Conservation (phyloP, 1,139 yeast species). For the Kodamaea derodonti region DNA sequence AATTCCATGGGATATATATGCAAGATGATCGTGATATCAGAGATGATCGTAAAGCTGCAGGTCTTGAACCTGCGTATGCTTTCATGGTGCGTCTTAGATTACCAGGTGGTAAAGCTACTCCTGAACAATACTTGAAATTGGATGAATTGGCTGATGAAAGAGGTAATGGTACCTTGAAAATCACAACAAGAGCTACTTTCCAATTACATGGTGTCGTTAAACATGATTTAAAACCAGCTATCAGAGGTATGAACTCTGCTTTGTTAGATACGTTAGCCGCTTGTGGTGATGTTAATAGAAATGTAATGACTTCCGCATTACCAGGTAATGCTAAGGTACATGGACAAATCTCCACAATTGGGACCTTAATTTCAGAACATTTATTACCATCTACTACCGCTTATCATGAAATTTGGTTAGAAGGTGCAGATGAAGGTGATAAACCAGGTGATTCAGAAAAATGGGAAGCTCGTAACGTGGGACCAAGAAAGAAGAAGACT, state of each 20-base stretch:
- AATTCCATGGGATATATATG: constrained; percentile 98
- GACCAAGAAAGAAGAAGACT: constrained; percentile 78
- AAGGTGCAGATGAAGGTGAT: constrained; percentile 78
- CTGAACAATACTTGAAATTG: constrained; percentile 82
- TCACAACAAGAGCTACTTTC: constrained; percentile 96
- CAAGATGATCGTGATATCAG: constrained; percentile 97
- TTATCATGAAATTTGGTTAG: constrained; percentile 95
- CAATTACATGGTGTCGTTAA: constrained; percentile 95
- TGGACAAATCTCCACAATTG: constrained; percentile 62
- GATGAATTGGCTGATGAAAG: constrained; percentile 78
- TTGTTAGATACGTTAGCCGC: constrained; percentile 95
- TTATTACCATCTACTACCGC: constrained; percentile 91
- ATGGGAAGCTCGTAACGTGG: constrained; percentile 73
- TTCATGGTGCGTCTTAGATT: constrained; percentile 96
- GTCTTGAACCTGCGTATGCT: constrained; percentile 90
- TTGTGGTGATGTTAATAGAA: constrained; percentile 97
- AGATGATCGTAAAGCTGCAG: constrained; percentile 87
- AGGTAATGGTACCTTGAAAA: constrained; percentile 91
- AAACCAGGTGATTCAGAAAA: constrained; percentile 60
- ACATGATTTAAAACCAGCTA: constrained; percentile 83
- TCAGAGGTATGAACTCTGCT: constrained; percentile 88
- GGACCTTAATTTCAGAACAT: constrained; percentile 70
- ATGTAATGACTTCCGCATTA: constrained; percentile 86
- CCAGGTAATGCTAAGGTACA: constrained; percentile 85
- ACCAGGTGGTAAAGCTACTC: constrained; percentile 90